Base-by-base conservation (phyloP, 1,284 basidiomycete species). In the Chiua sp. region DNA sequence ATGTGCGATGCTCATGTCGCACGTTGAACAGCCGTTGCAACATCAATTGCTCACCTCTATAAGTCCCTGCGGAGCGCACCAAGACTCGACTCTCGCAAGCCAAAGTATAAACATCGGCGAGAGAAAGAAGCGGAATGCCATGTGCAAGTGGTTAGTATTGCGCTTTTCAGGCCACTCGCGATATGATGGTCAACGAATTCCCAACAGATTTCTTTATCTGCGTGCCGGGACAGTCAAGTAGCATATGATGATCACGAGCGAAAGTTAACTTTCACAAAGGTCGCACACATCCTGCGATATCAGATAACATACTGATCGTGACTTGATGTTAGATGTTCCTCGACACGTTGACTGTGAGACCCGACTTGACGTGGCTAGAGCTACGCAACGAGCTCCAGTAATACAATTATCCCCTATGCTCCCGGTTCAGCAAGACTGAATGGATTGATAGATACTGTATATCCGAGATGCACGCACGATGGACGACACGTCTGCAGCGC, bases 171-270 rank as follows among this genome's bases (percentile, higher is more conserved):
- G 11, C 28, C 4, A 26, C 26, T 26, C 10, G 33, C 20, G 23
- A 16, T n/a, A 56, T 39, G 26, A 56, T 39, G 26, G 22, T 30
- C 39, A 35, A 33, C n/a, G 16, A 51, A 39, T 5, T 26, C 12
- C 2, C 33, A 13, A 28, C 28, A 63, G 59, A 58, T 64, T 28
- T 60, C 48, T 16, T 30, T 63, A 20, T 63, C 61, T 18, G 59
- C 62, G 16, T 60, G 58, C 37, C 53, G 47, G 12, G 59, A 60
- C 48, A 52, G 13, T 26, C 26, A 63, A 37, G 4, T 20, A 28
- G 56, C 63, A 39, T 37, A 44, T 28, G 63, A 63, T 32, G 59
- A 64, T 26, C 23, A 46, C 20, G 47, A 30, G n/a, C 55, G 50
- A 15, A 46, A 51, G 23, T 16, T 47, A 13, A 56, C 62, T 8